Conservation (phyloP, 306 rosid genomes). For the Mimosa bimucronata region DNA sequence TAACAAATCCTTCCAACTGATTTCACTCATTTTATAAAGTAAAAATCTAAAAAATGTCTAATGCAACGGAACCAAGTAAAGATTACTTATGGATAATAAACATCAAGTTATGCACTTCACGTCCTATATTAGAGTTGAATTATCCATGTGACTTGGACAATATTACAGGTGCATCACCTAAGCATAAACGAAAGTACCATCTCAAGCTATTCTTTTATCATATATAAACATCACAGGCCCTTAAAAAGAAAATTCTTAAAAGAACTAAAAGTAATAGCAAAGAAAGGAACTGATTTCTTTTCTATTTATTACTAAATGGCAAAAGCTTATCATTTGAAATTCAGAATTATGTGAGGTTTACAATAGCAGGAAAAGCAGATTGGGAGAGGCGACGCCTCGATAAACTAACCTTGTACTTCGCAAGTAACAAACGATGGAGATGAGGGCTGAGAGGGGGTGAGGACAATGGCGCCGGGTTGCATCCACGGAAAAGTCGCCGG, state of each 20-base stretch:
- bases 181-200: not conserved
- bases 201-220: not conserved
- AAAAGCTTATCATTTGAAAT: not conserved
- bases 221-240: not conserved
- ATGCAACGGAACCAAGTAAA: slow-evolving; percentile 1
- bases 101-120: not conserved
- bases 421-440: no score
- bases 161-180: not conserved
- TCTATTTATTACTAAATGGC: not conserved
- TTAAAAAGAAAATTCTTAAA: not conserved
- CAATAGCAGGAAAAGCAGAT: slow-evolving; percentile 4
- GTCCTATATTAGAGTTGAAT: not conserved
- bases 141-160: not conserved
- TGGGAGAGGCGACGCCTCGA: not conserved
- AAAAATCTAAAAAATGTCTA: slow-evolving; percentile 5
- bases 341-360: slow-evolving; percentile 15
- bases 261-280: not conserved
- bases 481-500: no score
- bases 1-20: not conserved
- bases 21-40: slow-evolving; percentile 19
- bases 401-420: no score
- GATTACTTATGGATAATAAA: slow-evolving; percentile 18
- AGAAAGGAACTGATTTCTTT: not conserved
- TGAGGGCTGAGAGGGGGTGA: no score
- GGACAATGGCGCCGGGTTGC: no score